These are phyloP conservation scores for Neurospora hispaniola DNA, from an alignment of 495 filamentous ascomycete species.

Conservation along the genomic window DNA sequence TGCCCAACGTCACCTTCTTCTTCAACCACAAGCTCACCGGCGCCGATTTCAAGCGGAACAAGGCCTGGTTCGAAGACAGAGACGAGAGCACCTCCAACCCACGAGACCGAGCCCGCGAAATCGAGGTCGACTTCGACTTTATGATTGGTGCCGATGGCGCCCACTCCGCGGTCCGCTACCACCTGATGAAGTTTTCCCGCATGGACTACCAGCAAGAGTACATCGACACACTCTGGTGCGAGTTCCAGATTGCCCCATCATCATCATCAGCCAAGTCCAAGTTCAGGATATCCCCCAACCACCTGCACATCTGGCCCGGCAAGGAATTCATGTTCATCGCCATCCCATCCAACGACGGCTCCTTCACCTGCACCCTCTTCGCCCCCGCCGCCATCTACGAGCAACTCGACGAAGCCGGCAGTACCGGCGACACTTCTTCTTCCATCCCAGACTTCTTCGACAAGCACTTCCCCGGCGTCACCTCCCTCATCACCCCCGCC, in stretches of 20 bases:
- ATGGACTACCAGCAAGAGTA: constrained; percentile 93
- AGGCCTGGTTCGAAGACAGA: constrained; percentile 77
- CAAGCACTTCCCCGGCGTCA: constrained; percentile 73
- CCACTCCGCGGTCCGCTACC: constrained; percentile 78
- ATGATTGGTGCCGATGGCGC: constrained; percentile 95
- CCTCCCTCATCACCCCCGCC: constrained; percentile 59
- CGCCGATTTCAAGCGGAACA: constrained; percentile 65
- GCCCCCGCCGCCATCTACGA: constrained; percentile 53
- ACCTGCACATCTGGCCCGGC: constrained; percentile 96
- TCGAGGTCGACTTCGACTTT: constrained; percentile 77
- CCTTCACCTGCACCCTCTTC: constrained; percentile 95
- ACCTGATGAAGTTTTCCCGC: constrained; percentile 85
- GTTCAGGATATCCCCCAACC: constrained; percentile 77
- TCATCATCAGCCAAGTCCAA: constrained; percentile 29
- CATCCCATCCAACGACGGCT: constrained; percentile 77
- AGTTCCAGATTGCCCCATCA: constrained; percentile 63
- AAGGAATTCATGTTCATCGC: constrained; percentile 96
- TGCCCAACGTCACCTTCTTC: constrained; percentile 78
- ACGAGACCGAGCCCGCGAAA: constrained; percentile 31
- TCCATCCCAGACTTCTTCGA: constrained; percentile 64
- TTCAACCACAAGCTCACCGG: constrained; percentile 89
- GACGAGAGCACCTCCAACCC: constrained; percentile 7
- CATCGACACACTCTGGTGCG: constrained; percentile 95
- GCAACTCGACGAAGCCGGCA: constrained; percentile 41
- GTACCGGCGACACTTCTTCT: background rate